Conservation (phyloP, 1,284 basidiomycete species). For the Tilletia walkeri region DNA sequence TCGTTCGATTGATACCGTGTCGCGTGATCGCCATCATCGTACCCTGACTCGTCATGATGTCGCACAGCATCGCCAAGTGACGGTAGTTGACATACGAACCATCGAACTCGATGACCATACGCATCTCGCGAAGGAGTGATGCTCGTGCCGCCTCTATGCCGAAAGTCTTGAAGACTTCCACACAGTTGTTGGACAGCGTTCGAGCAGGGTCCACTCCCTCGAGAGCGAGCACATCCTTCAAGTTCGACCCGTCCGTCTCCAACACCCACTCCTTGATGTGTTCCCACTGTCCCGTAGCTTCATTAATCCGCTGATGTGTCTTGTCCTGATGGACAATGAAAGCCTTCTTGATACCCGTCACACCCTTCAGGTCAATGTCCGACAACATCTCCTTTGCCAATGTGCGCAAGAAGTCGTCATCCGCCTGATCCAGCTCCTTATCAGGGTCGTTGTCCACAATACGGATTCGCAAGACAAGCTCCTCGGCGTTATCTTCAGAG, state of each 20-base stretch:
- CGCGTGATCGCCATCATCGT: constrained; percentile 97
- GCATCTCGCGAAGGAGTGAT: constrained; percentile 85
- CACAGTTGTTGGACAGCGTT: constrained; percentile 95
- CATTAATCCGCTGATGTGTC: constrained; percentile 59
- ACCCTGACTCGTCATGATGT: constrained; percentile 97
- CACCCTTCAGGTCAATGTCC: constrained; percentile 86
- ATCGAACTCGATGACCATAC: constrained; percentile 88
- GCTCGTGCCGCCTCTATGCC: constrained; percentile 96
- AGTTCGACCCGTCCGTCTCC: constrained; percentile 79
- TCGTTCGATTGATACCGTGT: constrained; percentile 94
- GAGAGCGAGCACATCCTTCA: constrained; percentile 72
- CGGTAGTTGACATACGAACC: constrained; percentile 99
- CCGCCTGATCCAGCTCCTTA: constrained; percentile 82
- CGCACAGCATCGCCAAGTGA: constrained; percentile 89
- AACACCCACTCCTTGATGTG: constrained; percentile 77
- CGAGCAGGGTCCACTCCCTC: constrained; percentile 89
- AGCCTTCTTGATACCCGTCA: constrained; percentile 84
- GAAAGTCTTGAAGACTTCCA: constrained; percentile 92
- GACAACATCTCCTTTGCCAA: constrained; percentile 95
- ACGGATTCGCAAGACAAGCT: constrained; percentile 94
- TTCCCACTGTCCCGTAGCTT: constrained; percentile 50
- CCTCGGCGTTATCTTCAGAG: constrained; percentile 97
- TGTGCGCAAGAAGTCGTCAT: constrained; percentile 94
- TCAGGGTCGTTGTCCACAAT: constrained; percentile 78
- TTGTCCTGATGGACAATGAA: constrained; percentile 88